phyloP scores from a whole-genome alignment of 768 basidiomycete genomes.

The Termitomyces sp. region DNA sequence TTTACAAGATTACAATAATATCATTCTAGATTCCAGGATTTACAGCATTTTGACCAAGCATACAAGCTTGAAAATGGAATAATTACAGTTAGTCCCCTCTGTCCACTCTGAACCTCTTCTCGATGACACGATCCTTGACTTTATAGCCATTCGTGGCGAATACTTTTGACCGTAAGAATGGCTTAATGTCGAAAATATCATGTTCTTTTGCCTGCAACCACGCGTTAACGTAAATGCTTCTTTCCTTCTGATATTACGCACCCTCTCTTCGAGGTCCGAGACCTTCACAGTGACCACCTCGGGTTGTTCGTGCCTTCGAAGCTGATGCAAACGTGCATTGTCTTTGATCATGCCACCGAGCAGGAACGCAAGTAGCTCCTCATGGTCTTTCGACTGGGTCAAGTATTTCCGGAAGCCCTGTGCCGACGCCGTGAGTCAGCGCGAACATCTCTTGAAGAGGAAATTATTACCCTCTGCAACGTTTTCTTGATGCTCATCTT shows the following conservation, averaged over 20 bases:
- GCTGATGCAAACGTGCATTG: constrained; percentile 78
- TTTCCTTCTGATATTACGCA: constrained; percentile 29
- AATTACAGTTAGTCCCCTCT: constrained; percentile 29
- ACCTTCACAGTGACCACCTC: constrained; percentile 71
- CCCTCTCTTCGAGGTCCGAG: constrained; percentile 82
- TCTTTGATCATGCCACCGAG: constrained; percentile 93
- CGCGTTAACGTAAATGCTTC: neutral
- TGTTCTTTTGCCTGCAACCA: constrained; percentile 82
- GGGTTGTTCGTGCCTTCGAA: constrained; percentile 74
- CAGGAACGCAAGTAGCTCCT: constrained; percentile 91
- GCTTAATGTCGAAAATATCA: constrained; percentile 86
- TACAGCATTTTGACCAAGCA: neutral
- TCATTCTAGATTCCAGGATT: constrained; percentile 10
- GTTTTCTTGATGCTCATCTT: constrained; percentile 99
- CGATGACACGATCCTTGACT: constrained; percentile 57
- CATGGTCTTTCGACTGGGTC: constrained; percentile 92
- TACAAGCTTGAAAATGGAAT: constrained; percentile 17
- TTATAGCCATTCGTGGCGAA: constrained; percentile 90
- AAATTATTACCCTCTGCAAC: constrained; percentile 78
- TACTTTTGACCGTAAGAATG: constrained; percentile 82
- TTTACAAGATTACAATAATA: constrained; percentile 5
- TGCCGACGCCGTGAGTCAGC: neutral
- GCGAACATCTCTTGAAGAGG: neutral
- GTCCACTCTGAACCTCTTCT: constrained; percentile 64
- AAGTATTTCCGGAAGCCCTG: constrained; percentile 82